Base-by-base conservation (phyloP, 176 grass and related monocot species). In the Themeda triandra region DNA sequence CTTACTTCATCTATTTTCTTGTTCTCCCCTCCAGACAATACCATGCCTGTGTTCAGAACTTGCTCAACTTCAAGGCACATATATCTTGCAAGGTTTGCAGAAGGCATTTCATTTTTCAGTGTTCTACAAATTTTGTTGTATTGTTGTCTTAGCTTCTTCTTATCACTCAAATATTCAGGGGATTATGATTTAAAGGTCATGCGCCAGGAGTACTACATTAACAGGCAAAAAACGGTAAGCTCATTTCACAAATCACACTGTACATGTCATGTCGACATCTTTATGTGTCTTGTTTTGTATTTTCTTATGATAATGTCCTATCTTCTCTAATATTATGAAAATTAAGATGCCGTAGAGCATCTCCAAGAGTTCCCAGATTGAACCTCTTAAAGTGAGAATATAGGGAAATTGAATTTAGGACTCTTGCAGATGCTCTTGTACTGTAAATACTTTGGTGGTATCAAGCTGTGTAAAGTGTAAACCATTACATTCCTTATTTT, bases 101-200 rank as follows among this genome's bases (percentile, higher is more conserved):
- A 72, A 18, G 56, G 3, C 37, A 79, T 59, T 80, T 60, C 23
- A 28, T 21, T 70, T 70, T 84, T 45, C 27, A 48, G 15, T 87
- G 76, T 86, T 79, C 14, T 49, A 11, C 19, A 80, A n/a, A 45
- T 81, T 83, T 53, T 56, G 8, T 41, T 39, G 3, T 37, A 24
- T 25, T 70, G 19, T 77, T 68, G 63, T 58, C 19, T 56, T 81
- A 78, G 54, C 29, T 63, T 64, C 60, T 80, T 80, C 36, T 71
- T 40, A 77, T 56, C 23, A 79, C 64, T 79, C 56, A 82, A 90
- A 88, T 58, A 31, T 84, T 36, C 79, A 99, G 93, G 96, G 32
- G 96, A 99, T 87, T 99, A 96, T 45, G 93, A 99, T 95, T 88
- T 99, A 69, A 99, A 96, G 83, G 93, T 99, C 83, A 99, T 99